Evolutionary conservation across 2,329 filamentous ascomycete genomes (phyloP).

Genomic region (Clonostachys solani): DNA sequence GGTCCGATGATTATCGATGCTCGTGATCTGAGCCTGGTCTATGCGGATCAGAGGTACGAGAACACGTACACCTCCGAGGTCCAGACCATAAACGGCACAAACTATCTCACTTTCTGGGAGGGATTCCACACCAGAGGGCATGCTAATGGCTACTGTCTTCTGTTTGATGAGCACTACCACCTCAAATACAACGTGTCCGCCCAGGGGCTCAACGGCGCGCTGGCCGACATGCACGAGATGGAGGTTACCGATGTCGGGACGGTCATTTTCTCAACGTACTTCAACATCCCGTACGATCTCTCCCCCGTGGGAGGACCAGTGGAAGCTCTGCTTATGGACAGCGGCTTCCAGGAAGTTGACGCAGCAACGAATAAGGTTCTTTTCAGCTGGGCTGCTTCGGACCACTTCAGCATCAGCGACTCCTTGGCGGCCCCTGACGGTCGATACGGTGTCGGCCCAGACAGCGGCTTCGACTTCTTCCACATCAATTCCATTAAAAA

Average conservation of each 20-base stretch:
- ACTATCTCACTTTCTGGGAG: constrained; percentile 30
- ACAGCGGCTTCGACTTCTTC: constrained; percentile 27
- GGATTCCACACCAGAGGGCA: constrained; percentile 15
- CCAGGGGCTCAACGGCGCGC: constrained; percentile 17
- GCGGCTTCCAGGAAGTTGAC: constrained; percentile 32
- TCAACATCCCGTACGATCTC: constrained; percentile 21
- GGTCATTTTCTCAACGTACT: constrained; percentile 35
- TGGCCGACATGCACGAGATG: constrained; percentile 36
- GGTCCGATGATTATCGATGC: constrained; percentile 27
- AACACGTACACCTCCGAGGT: constrained; percentile 16
- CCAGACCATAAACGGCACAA: constrained; percentile 19
- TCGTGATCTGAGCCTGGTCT: constrained; percentile 28
- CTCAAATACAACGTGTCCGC: constrained; percentile 30
- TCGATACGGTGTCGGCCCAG: constrained; percentile 18
- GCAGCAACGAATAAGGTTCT: constrained; percentile 25
- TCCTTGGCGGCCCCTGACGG: constrained; percentile 18
- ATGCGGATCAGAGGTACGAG: constrained; percentile 24
- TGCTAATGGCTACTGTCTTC: constrained; percentile 20
- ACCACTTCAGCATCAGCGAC: constrained; percentile 19
- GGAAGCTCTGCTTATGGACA: constrained; percentile 23
- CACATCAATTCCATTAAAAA: constrained; percentile 30
- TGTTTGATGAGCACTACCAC: constrained; percentile 27
- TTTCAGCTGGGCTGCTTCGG: constrained; percentile 28
- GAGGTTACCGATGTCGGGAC: constrained; percentile 32
- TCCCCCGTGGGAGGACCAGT: constrained; percentile 19